A percentile compares a stretch with the other conserved stretches of the same genome.
Conservation (phyloP, 169 alveolate genomes). For the Neospora caninum region DNA sequence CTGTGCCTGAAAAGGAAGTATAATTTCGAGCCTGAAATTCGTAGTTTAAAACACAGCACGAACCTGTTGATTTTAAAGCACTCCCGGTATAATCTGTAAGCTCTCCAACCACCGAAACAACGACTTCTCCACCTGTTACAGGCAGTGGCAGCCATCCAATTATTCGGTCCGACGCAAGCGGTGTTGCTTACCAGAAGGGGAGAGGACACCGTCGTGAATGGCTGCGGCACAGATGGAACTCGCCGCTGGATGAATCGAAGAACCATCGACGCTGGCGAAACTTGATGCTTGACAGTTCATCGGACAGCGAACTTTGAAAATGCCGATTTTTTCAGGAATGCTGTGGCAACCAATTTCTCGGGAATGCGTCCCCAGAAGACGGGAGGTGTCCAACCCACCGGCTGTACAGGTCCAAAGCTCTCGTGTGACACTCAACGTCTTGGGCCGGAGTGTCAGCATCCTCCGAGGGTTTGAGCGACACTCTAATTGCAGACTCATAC, state of each 20-base stretch:
- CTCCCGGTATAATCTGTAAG: slow-evolving; percentile 68
- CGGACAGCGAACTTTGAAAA: slow-evolving; percentile 75
- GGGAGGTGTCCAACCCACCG: background rate
- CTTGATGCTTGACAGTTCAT: slow-evolving; percentile 75
- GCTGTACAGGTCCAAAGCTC: slow-evolving; percentile 71
- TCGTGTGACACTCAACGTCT: slow-evolving; percentile 74
- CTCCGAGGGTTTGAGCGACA: slow-evolving; percentile 54
- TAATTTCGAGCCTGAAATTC: background rate
- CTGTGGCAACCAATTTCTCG: background rate
- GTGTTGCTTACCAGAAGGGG: slow-evolving; percentile 78
- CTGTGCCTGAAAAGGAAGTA: background rate
- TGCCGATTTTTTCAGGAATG: background rate
- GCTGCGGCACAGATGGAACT: slow-evolving; percentile 90
- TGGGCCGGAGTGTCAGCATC: slow-evolving; percentile 71
- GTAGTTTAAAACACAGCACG: background rate
- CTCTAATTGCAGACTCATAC: slow-evolving; percentile 57
- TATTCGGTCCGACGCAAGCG: background rate
- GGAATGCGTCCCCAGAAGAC: background rate
- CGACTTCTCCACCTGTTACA: slow-evolving; percentile 68
- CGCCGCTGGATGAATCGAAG: slow-evolving; percentile 82
- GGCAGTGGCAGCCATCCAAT: background rate
- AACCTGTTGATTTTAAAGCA: background rate
- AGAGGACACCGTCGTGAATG: slow-evolving; percentile 84
- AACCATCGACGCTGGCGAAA: slow-evolving; percentile 71
- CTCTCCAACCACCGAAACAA: slow-evolving; percentile 71